Evolutionary conservation across 305 asterid species (phyloP), one percentile per base, ranked within the genome.

Genomic region (Fraxinus latifolia): DNA sequence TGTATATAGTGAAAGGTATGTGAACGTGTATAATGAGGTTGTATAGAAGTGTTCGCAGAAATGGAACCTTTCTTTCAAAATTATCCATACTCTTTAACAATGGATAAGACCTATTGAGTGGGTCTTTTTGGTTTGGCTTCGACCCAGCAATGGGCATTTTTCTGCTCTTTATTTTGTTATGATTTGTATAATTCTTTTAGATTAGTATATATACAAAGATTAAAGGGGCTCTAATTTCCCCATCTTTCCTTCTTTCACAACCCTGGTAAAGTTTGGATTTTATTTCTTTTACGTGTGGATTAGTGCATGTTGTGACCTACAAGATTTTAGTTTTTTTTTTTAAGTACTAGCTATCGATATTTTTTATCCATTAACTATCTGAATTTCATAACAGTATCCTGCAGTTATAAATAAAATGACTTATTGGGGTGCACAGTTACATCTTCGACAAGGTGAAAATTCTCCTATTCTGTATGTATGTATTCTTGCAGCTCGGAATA

Each of bases 11-110:
- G 75, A 29, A 68, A 31, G 85, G 79, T 68, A 44, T 23, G 76
- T 79, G 79, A 73, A 37, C 82, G 37, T 81, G 88, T 90, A 86
- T 83, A 81, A 85, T 86, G 84, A 86, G 85, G 74, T 83, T 88
- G 90, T 89, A 84, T 78, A 68, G n/a, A 68, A 68, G 76, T 82
- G 86, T 82, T 77, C 0, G 75, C 42, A 29, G 42, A 68, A 68
- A 31, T 68, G 42, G 75, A 68, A 68, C 23, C 37, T 29, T 27
- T 19, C 39, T 34, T 68, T 17, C 14, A 31, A 31, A 68, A 29
- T 68, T 68, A 68, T 31, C 42, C 75, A 12, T 0, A 2, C 75
- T 27, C 4, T 12, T 68, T 68, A 68, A 29, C 74, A 27, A 31
- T 68, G 74, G 74, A 67, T 31, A 3, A 9, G 8, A 14, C 3